phyloP scores from a whole-genome alignment of 257 asterid species.

The Gentiana macrophylla region DNA sequence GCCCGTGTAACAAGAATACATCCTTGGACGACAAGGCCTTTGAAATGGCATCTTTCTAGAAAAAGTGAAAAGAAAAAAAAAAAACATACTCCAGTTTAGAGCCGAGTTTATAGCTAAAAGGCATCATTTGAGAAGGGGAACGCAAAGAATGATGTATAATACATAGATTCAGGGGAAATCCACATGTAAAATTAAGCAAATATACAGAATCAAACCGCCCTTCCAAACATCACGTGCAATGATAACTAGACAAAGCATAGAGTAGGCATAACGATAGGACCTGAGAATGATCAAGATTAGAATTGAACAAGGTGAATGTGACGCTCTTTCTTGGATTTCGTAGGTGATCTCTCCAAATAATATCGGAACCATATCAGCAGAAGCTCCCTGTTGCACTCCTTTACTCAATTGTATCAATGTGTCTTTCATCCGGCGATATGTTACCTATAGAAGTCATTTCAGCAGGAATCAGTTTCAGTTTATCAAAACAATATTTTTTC shows the following conservation, averaged over 20 bases:
- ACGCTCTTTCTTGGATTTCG: slow-evolving; percentile 54
- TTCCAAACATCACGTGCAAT: too few relatives aligned
- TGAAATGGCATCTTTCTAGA: slow-evolving; percentile 75
- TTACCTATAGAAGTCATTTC: slow-evolving; percentile 45
- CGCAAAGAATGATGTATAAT: background rate
- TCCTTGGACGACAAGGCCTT: slow-evolving; percentile 92
- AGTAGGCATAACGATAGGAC: slow-evolving; percentile 16
- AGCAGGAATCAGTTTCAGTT: background rate
- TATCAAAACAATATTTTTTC: background rate
- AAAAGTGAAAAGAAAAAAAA: slow-evolving; percentile 6
- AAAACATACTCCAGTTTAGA: slow-evolving; percentile 17
- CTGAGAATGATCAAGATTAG: slow-evolving; percentile 88
- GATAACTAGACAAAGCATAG: background rate
- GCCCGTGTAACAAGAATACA: slow-evolving; percentile 92
- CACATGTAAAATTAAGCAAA: background rate
- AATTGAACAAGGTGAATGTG: slow-evolving; percentile 56
- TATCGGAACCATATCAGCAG: slow-evolving; percentile 86
- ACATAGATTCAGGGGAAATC: background rate
- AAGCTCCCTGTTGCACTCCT: slow-evolving; percentile 89
- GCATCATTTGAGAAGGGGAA: background rate
- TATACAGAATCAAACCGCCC: background rate
- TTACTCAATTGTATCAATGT: slow-evolving; percentile 76
- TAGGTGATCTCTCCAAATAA: slow-evolving; percentile 81
- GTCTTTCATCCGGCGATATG: slow-evolving; percentile 89
- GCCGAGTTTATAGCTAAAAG: background rate